phyloP scores from a whole-genome alignment of 2,329 filamentous ascomycete genomes.

The Cordyceps fumosorosea region DNA sequence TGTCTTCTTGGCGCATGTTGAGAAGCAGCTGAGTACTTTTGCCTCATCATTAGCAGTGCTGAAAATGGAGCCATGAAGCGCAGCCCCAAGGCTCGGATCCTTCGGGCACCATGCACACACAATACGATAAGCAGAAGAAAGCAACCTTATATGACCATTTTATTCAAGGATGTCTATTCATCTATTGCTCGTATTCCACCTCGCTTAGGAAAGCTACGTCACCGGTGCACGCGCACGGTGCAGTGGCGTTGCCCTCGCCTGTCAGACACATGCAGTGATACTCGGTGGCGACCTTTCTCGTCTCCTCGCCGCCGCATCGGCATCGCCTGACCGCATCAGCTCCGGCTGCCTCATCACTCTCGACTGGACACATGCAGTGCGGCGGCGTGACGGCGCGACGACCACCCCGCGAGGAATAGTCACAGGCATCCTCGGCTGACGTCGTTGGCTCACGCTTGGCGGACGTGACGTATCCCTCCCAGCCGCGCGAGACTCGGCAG shows the following conservation, averaged over 20 bases:
- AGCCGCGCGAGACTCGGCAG: not conserved
- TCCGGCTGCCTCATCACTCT: not conserved
- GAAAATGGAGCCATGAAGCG: not conserved
- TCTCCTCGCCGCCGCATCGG: not conserved
- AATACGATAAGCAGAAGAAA: not conserved
- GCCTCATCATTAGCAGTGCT: not conserved
- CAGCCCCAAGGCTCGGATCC: not conserved
- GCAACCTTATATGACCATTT: not conserved
- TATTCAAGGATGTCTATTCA: not conserved
- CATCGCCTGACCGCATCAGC: not conserved
- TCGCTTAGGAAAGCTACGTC: not conserved
- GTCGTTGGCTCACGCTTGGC: not conserved
- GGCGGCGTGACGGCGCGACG: not conserved
- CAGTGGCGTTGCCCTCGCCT: not conserved
- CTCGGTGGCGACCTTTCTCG: not conserved
- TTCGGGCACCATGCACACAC: not conserved
- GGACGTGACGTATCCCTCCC: not conserved
- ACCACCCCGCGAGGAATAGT: not conserved
- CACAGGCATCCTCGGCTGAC: not conserved
- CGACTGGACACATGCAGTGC: not conserved
- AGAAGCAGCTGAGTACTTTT: not conserved
- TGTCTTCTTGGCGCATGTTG: not conserved
- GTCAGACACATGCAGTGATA: slow-evolving; percentile 6
- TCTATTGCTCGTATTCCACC: slow-evolving; percentile 4
- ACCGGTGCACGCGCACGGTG: not conserved